These are phyloP conservation scores for Porpolomopsis calyptriformis DNA, from an alignment of 768 basidiomycete species.

Conservation along the genomic window DNA sequence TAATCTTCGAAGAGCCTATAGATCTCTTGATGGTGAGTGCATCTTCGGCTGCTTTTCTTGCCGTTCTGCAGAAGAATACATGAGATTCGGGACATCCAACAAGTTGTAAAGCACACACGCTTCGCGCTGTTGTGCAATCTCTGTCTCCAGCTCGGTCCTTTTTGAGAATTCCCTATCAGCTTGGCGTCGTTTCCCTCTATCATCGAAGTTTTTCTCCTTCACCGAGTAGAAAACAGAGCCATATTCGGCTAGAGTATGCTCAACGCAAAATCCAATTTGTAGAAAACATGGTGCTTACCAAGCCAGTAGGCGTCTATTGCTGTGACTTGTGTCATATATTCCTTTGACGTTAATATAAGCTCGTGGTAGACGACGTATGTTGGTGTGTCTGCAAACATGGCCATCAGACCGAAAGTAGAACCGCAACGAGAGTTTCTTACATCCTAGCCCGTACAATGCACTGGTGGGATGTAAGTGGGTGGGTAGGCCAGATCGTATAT, in stretches of 20 bases:
- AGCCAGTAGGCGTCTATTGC: slow-evolving; percentile 97
- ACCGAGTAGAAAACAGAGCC: slow-evolving; percentile 97
- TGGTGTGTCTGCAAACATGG: slow-evolving; percentile 60
- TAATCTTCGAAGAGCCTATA: slow-evolving; percentile 51
- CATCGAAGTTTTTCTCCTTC: slow-evolving; percentile 96
- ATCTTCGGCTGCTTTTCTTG: slow-evolving; percentile 53
- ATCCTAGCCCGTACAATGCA: slow-evolving; percentile 91
- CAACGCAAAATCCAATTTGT: too few relatives aligned
- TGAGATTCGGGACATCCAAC: slow-evolving; percentile 4
- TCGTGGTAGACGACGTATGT: slow-evolving; percentile 97
- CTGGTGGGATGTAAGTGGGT: slow-evolving; percentile 96
- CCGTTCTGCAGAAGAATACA: slow-evolving; percentile 32
- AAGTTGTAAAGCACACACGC: slow-evolving; percentile 35
- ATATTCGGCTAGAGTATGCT: slow-evolving; percentile 74
- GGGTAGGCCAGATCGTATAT: slow-evolving; percentile 88
- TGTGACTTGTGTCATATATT: slow-evolving; percentile 99
- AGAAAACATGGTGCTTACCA: too few relatives aligned
- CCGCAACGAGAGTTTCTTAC: slow-evolving; percentile 34
- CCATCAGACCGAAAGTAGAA: slow-evolving; percentile 9
- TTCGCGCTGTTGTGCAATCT: slow-evolving; percentile 79
- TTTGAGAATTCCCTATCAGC: slow-evolving; percentile 88
- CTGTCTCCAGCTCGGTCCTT: slow-evolving; percentile 81
- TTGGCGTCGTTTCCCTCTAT: slow-evolving; percentile 61
- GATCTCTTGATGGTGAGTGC: slow-evolving; percentile 44
- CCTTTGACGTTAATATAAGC: slow-evolving; percentile 87